phyloP scores from a whole-genome alignment of 1,139 yeast species.

The Geotrichum macrosporum region DNA sequence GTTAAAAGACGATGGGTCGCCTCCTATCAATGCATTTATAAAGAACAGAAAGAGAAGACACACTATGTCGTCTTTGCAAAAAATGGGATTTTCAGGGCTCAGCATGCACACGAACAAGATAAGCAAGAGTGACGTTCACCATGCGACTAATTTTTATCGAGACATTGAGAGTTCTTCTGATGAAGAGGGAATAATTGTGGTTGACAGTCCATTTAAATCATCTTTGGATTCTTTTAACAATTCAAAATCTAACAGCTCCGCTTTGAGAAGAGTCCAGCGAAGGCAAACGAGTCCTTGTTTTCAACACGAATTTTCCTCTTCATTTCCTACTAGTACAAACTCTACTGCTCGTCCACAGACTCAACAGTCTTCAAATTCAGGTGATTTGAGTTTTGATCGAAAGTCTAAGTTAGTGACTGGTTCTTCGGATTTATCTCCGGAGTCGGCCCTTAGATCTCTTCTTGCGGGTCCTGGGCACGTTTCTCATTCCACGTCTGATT shows the following conservation, averaged over 20 bases:
- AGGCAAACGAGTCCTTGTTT: neutral
- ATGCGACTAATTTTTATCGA: constrained; percentile 32
- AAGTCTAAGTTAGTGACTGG: neutral
- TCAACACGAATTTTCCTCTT: neutral
- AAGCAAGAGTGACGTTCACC: constrained; percentile 36
- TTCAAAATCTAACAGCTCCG: neutral
- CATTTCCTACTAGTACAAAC: neutral
- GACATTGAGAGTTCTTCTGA: constrained; percentile 27
- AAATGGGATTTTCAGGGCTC: constrained; percentile 61
- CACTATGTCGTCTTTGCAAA: constrained; percentile 45
- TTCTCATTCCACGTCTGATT: neutral
- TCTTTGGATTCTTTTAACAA: constrained; percentile 6
- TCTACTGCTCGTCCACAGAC: neutral
- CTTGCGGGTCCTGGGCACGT: neutral
- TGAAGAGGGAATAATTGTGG: constrained; percentile 24
- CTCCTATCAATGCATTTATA: constrained; percentile 12
- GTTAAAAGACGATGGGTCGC: neutral
- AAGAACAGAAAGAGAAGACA: constrained; percentile 32
- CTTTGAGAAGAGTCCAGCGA: neutral
- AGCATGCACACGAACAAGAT: constrained; percentile 63
- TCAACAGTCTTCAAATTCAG: neutral
- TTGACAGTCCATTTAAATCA: constrained; percentile 11
- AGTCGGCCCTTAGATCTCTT: constrained; percentile 2
- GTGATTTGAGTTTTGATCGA: neutral
- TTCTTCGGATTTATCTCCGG: neutral